Conservation (phyloP, 805 yeast species). For the Komagataella mondaviorum region DNA sequence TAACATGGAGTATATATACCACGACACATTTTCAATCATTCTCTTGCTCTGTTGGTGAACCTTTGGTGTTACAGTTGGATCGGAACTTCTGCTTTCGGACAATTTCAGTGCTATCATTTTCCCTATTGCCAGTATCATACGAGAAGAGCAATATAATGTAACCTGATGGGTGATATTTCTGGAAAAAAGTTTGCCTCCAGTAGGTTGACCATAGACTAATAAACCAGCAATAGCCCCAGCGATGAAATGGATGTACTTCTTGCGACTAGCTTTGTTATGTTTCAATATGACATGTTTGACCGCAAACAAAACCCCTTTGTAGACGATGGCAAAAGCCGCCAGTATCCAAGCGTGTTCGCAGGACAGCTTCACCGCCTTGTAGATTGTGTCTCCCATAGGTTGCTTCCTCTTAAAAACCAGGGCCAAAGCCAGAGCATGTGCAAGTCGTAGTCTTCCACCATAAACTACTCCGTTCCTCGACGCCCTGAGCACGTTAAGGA, state of each 20-base stretch:
- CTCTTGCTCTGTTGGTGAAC: background rate
- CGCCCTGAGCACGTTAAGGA: constrained; percentile 1
- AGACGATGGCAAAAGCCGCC: constrained; percentile 16
- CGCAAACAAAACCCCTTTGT: constrained; percentile 7
- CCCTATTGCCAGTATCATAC: constrained; percentile 52
- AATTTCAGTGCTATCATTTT: constrained; percentile 25
- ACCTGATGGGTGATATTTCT: constrained; percentile 50
- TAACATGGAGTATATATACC: constrained; percentile 50
- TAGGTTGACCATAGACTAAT: constrained; percentile 13
- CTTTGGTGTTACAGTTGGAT: constrained; percentile 1
- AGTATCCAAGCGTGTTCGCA: constrained; percentile 18
- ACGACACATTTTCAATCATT: constrained; percentile 21
- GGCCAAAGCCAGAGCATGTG: constrained; percentile 3
- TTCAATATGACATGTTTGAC: background rate
- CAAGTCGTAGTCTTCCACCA: constrained; percentile 3
- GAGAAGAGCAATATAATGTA: constrained; percentile 58
- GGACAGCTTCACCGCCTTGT: constrained; percentile 8
- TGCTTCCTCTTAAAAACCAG: constrained; percentile 1
- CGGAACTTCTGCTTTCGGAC: constrained; percentile 5
- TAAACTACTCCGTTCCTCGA: constrained; percentile 4
- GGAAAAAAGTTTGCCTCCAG: constrained; percentile 4
- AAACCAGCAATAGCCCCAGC: constrained; percentile 18
- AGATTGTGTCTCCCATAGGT: background rate
- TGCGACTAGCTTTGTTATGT: background rate
- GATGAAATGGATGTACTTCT: constrained; percentile 8